Conservation (phyloP, 2,329 filamentous ascomycete species). For the Aspergillus proliferans region DNA sequence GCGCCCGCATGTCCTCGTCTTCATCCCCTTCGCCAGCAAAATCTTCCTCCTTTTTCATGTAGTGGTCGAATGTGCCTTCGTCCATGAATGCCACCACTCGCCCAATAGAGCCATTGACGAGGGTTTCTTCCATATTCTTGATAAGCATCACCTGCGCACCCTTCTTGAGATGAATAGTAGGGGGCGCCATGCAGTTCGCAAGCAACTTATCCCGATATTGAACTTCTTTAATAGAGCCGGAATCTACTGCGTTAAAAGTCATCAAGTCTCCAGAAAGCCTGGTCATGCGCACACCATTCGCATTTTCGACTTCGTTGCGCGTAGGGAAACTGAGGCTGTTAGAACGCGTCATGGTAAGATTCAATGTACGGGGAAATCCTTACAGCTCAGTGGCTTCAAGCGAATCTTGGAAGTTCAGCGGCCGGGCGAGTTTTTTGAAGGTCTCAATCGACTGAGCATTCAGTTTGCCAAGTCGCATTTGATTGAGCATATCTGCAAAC, state of each 20-base stretch:
- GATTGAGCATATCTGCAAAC: constrained; percentile 93
- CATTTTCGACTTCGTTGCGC: constrained; percentile 77
- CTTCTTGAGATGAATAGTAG: constrained; percentile 72
- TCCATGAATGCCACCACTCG: constrained; percentile 78
- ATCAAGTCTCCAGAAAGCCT: constrained; percentile 62
- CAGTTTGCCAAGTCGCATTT: constrained; percentile 87
- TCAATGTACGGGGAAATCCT: constrained; percentile 14
- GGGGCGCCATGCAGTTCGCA: constrained; percentile 88
- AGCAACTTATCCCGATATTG: constrained; percentile 69
- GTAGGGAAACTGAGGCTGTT: constrained; percentile 65
- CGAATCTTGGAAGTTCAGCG: constrained; percentile 65
- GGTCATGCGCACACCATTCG: constrained; percentile 69
- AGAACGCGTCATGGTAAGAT: constrained; percentile 7
- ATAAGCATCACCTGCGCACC: constrained; percentile 99
- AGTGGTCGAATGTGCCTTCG: constrained; percentile 55
- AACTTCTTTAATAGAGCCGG: constrained; percentile 61
- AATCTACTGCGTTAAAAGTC: constrained; percentile 68
- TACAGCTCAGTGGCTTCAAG: constrained; percentile 79
- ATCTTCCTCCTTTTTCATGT: constrained; percentile 52
- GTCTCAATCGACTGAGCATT: constrained; percentile 66
- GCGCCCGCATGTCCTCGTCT: constrained; percentile 39
- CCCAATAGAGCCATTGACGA: constrained; percentile 92
- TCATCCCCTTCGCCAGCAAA: constrained; percentile 47
- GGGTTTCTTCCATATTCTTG: constrained; percentile 90
- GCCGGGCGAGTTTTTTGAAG: constrained; percentile 68